Conservation (phyloP, 805 yeast genomes). For the Saccharomycodes ludwigii region DNA sequence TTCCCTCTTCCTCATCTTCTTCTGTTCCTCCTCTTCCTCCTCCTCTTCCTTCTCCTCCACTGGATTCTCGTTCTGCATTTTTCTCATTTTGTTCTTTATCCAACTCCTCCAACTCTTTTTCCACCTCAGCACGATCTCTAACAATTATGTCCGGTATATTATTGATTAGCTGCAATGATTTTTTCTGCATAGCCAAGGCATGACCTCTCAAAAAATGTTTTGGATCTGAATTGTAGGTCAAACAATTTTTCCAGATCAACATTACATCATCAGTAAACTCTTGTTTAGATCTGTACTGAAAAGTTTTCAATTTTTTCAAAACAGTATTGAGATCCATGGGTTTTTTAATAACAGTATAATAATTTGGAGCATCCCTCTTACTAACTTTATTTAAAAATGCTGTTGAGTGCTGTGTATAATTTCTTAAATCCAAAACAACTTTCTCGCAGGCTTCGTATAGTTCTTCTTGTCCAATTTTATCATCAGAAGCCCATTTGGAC, state of each 20-base stretch:
- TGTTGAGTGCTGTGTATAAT: slow-evolving; percentile 91
- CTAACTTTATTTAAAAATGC: slow-evolving; percentile 94
- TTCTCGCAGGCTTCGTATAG: slow-evolving; percentile 95
- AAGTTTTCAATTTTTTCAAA: slow-evolving; percentile 71
- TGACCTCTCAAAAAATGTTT: slow-evolving; percentile 82
- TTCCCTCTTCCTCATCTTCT: slow-evolving; percentile 3
- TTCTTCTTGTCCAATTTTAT: slow-evolving; percentile 93
- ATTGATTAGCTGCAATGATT: slow-evolving; percentile 62
- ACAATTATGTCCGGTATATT: slow-evolving; percentile 82
- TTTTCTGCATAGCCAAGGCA: slow-evolving; percentile 93
- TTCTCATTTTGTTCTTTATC: slow-evolving; percentile 29
- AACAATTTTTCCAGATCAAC: slow-evolving; percentile 92
- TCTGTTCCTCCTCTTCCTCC: slow-evolving; percentile 14
- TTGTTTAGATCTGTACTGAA: slow-evolving; percentile 72
- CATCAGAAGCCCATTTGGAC: slow-evolving; percentile 97
- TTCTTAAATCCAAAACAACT: slow-evolving; percentile 79
- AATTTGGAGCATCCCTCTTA: slow-evolving; percentile 96
- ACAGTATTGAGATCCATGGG: slow-evolving; percentile 98
- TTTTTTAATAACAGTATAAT: slow-evolving; percentile 73
- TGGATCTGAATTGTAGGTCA: slow-evolving; percentile 90
- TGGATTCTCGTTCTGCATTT: slow-evolving; percentile 17
- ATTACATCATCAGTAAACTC: slow-evolving; percentile 92
- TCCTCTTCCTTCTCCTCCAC: slow-evolving; percentile 27
- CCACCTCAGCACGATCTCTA: slow-evolving; percentile 60
- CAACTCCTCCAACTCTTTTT: slow-evolving; percentile 42